Base-by-base conservation (phyloP, 805 yeast species). In the Candida pini region DNA sequence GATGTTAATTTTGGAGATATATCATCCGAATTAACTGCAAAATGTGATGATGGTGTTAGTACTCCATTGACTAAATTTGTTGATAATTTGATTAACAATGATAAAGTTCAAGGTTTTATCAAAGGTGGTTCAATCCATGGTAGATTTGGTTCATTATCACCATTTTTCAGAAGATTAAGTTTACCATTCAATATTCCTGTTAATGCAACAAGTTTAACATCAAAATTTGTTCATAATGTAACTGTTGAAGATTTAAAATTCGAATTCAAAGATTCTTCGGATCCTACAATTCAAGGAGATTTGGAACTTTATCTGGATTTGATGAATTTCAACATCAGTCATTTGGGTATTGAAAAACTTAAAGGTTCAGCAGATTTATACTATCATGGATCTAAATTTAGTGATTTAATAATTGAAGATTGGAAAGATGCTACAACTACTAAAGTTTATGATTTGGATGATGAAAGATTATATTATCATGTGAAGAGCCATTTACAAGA, bases 341-440 rank as follows among this genome's bases (percentile, higher is more conserved):
- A 33, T 13, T 16, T 40, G 4, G 25, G 30, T 2, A 67, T 71
- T 2, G 43, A 53, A 4, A 49, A 56, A 12, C 55, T 72, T 1
- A 61, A 62, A 36, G 79, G 79, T 6, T 34, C 47, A 4, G 61
- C 71, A 9, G 54, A 56, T 26, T 48, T 76, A 24, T 60, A 47
- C 32, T 68, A 69, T 40, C 45, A 63, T 5, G 63, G 50, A 3
- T 41, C 38, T 12, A 60, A 59, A 35, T 74, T 76, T 49, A 68
- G 71, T 5, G 57, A 63, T n/a, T 49, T 74, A 10, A 60, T 62
- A 4, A 47, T 71, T 45, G 48, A 49, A 8, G 63, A 63, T 6
- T 76, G 81, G 81, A 59, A 60, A 17, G 41, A 45, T n/a, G 62
- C 73, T 5, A 53, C 54, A 1, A 69, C 76, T 4, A 53, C 47